These are phyloP conservation scores for Clarireedia sp. DNA, from an alignment of 2,329 filamentous ascomycete genomes.

Conservation along the genomic window DNA sequence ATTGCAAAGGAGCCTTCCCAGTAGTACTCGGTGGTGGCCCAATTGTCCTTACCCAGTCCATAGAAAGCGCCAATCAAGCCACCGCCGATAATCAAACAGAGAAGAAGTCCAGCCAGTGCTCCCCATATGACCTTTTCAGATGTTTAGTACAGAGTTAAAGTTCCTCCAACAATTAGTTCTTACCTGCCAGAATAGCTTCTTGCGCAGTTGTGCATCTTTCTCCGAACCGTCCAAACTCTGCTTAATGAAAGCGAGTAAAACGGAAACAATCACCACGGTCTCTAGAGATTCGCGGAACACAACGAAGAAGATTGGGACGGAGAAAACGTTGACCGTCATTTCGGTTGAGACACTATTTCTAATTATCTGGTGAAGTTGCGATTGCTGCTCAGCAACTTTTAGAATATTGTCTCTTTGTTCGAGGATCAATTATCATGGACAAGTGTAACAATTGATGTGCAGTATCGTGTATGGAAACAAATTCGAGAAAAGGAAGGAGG, in stretches of 20 bases:
- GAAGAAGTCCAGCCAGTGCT: constrained; percentile 41
- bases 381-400: not conserved
- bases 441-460: not conserved
- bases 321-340: constrained; percentile 63
- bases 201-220: constrained; percentile 55
- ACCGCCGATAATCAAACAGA: constrained; percentile 51
- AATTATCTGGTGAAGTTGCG: not conserved
- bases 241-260: constrained; percentile 79
- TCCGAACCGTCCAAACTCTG: constrained; percentile 63
- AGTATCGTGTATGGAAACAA: not conserved
- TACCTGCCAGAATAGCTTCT: constrained; percentile 54
- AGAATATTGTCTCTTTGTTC: not conserved
- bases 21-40: constrained; percentile 61
- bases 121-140: constrained; percentile 48
- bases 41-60: constrained; percentile 56
- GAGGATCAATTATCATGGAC: not conserved
- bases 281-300: constrained; percentile 81
- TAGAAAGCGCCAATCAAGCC: constrained; percentile 60
- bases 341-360: not conserved
- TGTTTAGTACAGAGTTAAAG: not conserved
- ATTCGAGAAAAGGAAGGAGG: not conserved
- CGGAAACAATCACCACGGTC: constrained; percentile 76
- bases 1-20: constrained; percentile 77
- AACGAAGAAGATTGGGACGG: constrained; percentile 81
- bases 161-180: not conserved